These are phyloP conservation scores for Lecanicillium sp. DNA, from an alignment of 2,329 filamentous ascomycete species.

Conservation along the genomic window DNA sequence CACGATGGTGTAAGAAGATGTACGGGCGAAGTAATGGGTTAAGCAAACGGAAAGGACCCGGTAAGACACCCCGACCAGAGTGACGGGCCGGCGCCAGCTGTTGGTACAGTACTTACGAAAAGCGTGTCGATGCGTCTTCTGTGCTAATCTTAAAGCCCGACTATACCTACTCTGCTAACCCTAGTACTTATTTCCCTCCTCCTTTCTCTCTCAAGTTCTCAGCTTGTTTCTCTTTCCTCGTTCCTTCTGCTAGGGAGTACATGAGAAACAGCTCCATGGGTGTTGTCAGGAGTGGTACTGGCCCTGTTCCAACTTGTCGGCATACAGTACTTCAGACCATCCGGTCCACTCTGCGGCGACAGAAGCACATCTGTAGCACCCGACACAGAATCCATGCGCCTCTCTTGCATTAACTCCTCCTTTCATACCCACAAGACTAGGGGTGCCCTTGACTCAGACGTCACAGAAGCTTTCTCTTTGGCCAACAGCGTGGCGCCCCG, in stretches of 20 bases:
- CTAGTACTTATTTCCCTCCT: background rate
- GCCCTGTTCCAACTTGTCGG: too few relatives aligned
- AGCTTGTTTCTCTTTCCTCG: background rate
- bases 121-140: too few relatives aligned
- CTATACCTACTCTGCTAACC: too few relatives aligned
- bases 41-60: background rate
- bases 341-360: too few relatives aligned
- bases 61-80: too few relatives aligned
- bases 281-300: too few relatives aligned
- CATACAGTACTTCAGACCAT: too few relatives aligned
- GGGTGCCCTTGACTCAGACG: background rate
- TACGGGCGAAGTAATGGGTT: background rate
- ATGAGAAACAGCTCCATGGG: too few relatives aligned
- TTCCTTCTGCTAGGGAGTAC: background rate
- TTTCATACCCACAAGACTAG: background rate
- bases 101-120: background rate
- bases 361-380: too few relatives aligned
- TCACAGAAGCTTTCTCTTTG: slow-evolving; percentile 1
- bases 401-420: background rate
- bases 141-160: too few relatives aligned
- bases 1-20: background rate
- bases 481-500: slow-evolving; percentile 1
- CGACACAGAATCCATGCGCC: too few relatives aligned
- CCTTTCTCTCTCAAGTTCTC: background rate
- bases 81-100: background rate